These are phyloP conservation scores for Thermothielavioides terrestris DNA, from an alignment of 495 filamentous ascomycete genomes.

Conservation along the genomic window DNA sequence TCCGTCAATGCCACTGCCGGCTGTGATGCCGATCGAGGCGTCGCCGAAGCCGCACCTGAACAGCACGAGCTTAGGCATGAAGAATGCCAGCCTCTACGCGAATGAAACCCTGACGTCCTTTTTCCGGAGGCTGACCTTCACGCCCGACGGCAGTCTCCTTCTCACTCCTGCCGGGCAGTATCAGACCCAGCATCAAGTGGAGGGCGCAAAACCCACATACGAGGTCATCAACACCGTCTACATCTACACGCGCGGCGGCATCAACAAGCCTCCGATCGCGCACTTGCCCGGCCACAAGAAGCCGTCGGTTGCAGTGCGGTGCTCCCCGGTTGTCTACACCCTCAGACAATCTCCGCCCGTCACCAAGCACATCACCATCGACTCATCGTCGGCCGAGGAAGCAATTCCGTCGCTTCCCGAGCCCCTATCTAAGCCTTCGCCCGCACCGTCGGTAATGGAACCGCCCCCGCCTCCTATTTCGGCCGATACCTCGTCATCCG, in stretches of 20 bases:
- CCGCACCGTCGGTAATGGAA: slow-evolving; percentile 64
- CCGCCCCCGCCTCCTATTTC: slow-evolving; percentile 61
- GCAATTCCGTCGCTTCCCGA: slow-evolving; percentile 76
- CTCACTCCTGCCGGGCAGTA: slow-evolving; percentile 96
- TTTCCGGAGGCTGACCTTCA: slow-evolving; percentile 88
- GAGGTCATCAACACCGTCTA: slow-evolving; percentile 97
- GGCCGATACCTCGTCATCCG: slow-evolving; percentile 31
- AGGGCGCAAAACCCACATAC: slow-evolving; percentile 62
- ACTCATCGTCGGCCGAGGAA: slow-evolving; percentile 82
- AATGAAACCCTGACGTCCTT: slow-evolving; percentile 97
- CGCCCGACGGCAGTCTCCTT: slow-evolving; percentile 88
- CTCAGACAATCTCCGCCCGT: slow-evolving; percentile 57
- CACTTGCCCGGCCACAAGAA: slow-evolving; percentile 98
- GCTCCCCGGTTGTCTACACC: slow-evolving; percentile 84
- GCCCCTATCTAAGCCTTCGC: slow-evolving; percentile 54
- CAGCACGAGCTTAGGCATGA: slow-evolving; percentile 52
- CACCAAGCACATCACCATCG: slow-evolving; percentile 85
- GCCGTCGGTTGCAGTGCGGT: slow-evolving; percentile 90
- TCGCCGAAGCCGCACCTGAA: slow-evolving; percentile 65
- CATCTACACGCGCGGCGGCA: slow-evolving; percentile 91
- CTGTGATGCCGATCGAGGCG: slow-evolving; percentile 89
- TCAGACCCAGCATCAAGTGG: slow-evolving; percentile 65
- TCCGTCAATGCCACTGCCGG: slow-evolving; percentile 86
- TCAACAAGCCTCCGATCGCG: slow-evolving; percentile 96
- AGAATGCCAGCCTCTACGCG: slow-evolving; percentile 87